Conservation (phyloP, 768 basidiomycete genomes). For the Naganishia randhawae region DNA sequence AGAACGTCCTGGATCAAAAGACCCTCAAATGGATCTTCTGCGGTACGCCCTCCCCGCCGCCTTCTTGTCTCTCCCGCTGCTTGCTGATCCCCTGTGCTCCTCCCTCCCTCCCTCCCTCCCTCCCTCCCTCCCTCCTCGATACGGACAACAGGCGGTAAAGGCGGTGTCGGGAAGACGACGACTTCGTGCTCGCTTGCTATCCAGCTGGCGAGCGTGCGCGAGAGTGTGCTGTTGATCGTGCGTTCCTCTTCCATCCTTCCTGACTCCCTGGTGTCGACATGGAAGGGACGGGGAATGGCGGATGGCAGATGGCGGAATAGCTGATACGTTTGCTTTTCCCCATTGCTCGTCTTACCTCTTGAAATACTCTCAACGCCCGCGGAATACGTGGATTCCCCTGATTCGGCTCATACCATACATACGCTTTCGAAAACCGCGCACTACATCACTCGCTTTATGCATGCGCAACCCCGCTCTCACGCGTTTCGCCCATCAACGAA, state of each 20-base stretch:
- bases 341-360: too few relatives aligned
- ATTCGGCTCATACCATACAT: too few relatives aligned
- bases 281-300: too few relatives aligned
- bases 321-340: too few relatives aligned
- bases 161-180: conserved; percentile 98
- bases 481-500: not conserved
- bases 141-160: conserved; percentile 79
- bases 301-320: too few relatives aligned
- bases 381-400: too few relatives aligned
- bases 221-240: conserved; percentile 96
- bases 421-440: not conserved
- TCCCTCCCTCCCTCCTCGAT: not conserved
- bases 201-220: conserved; percentile 79
- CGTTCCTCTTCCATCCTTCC: conserved; percentile 45
- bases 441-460: not conserved
- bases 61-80: not conserved
- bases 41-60: conserved; percentile 59
- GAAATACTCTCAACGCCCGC: too few relatives aligned
- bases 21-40: conserved; percentile 98
- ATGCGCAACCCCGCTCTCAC: not conserved
- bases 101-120: too few relatives aligned
- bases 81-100: not conserved
- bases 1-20: conserved; percentile 90
- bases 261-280: too few relatives aligned
- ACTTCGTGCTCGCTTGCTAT: conserved; percentile 98